A percentile compares a stretch with the other conserved stretches of the same genome.
Conservation (phyloP, 129 eudicot species). For the Lactuca saligna region DNA sequence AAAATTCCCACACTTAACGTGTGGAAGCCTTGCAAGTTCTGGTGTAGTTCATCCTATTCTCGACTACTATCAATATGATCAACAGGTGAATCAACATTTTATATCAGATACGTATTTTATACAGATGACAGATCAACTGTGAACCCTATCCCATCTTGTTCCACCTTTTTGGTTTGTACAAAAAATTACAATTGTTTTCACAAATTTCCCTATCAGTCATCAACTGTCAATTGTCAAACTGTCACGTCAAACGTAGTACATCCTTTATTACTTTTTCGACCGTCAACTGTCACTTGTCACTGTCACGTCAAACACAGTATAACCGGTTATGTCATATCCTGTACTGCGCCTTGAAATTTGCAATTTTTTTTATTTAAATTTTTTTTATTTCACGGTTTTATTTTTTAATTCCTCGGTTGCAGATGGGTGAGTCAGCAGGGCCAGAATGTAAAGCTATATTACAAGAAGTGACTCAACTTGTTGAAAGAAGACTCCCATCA, state of each 20-base stretch:
- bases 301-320: too few relatives aligned
- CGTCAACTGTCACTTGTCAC: too few relatives aligned
- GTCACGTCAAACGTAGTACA: too few relatives aligned
- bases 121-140: too few relatives aligned
- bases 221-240: too few relatives aligned
- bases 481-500: slow-evolving; percentile 61
- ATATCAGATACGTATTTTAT: too few relatives aligned
- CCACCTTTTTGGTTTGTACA: too few relatives aligned
- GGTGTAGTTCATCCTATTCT: slow-evolving; percentile 85
- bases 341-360: background rate
- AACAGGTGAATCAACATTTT: slow-evolving; percentile 54
- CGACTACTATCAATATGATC: slow-evolving; percentile 77
- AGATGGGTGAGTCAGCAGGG: slow-evolving; percentile 93
- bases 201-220: too few relatives aligned
- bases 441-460: slow-evolving; percentile 91
- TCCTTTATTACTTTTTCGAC: too few relatives aligned
- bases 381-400: background rate
- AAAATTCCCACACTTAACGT: slow-evolving; percentile 95
- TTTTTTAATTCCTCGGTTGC: slow-evolving; percentile 27
- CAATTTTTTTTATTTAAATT: background rate
- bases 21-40: slow-evolving; percentile 99
- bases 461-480: slow-evolving; percentile 86
- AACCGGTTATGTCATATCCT: too few relatives aligned
- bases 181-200: too few relatives aligned
- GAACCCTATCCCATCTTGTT: too few relatives aligned